Base-by-base conservation (phyloP, 148 eudicot species). In the Linanthus parryae region DNA sequence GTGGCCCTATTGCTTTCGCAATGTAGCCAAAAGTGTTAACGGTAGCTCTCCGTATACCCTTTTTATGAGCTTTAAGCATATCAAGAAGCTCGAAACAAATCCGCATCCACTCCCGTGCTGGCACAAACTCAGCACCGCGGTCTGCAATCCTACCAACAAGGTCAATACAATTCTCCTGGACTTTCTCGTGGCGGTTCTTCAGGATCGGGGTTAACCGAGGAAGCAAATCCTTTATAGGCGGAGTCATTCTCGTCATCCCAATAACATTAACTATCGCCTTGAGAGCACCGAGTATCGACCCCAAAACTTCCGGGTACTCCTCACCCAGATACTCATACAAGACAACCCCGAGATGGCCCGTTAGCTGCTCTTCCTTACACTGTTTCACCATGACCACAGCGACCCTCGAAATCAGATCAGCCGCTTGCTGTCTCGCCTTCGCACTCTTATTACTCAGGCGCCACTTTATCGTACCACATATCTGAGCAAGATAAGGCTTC, bases 331-430 rank as follows among this genome's bases (percentile, higher is more conserved):
- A 88, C 74, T 88, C 96, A n/a, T 88, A 88, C 48, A 88, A 61
- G 51, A 88, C 96, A 55, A 88, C 94, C 45, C 96, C 96, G 42
- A 88, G 86, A 63, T 88, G 96, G 52, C 94, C 96, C 96, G 84
- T 88, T 14, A 88, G 73, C 69, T 88, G 96, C 61, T 88, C 96
- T 54, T 88, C 96, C 30, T 87, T 86, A 62, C 96, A 88, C 54
- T 84, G 96, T 60, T 88, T 88, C 96, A 88, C n/a, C n/a, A n/a
- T 88, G 14, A 88, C 94, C 38, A 88, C 96, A 3, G 96, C 96
- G 28, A 88, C 82, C 61, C 96, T 67, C 27, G 96, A 79, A 19
- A 88, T 88, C 18, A 88, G 84, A 65, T 88, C 96, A 11, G 96
- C 96, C 35, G 96, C 94, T 66, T 88, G 96, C 68, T 88, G 94